phyloP scores from a whole-genome alignment of 139 green algal species.

The Auxenochlorella pyrenoidosa region DNA sequence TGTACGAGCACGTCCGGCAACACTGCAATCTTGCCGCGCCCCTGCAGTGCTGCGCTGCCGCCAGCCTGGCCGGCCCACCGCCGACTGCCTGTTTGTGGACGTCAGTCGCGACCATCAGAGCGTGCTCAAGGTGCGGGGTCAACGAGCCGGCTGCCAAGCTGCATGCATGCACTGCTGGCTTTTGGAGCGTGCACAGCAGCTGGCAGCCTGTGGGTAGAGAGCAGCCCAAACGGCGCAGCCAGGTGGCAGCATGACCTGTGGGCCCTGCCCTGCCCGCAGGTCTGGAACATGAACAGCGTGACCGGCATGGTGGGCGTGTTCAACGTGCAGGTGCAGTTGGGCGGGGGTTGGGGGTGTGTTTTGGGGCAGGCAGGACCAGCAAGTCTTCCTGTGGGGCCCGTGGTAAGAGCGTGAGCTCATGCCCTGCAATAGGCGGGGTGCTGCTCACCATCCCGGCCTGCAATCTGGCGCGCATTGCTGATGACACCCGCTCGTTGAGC shows the following conservation, averaged over 20 bases:
- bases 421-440: too few relatives aligned
- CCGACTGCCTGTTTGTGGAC: conserved; percentile 90
- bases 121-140: conserved; percentile 78
- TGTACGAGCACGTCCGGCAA: neutral
- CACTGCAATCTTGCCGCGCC: too few relatives aligned
- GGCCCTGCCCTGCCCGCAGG: conserved; percentile 45
- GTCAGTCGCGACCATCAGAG: conserved; percentile 73
- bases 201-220: neutral
- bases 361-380: neutral
- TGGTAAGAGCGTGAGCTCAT: too few relatives aligned
- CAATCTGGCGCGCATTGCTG: neutral
- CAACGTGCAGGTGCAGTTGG: conserved; percentile 82
- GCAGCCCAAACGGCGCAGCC: conserved; percentile 24
- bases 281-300: conserved; percentile 72
- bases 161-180: too few relatives aligned
- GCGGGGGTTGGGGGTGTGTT: conserved; percentile 27
- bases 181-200: too few relatives aligned
- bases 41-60: conserved; percentile 47
- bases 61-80: conserved; percentile 85
- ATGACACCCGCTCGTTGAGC: neutral
- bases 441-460: too few relatives aligned
- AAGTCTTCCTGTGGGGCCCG: too few relatives aligned
- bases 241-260: neutral
- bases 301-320: conserved; percentile 81
- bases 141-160: too few relatives aligned